A percentile compares a stretch with the other conserved stretches of the same genome.
Evolutionary conservation across 2,329 filamentous ascomycete genomes (phyloP).

Genomic region (Zopfia rhizophila): DNA sequence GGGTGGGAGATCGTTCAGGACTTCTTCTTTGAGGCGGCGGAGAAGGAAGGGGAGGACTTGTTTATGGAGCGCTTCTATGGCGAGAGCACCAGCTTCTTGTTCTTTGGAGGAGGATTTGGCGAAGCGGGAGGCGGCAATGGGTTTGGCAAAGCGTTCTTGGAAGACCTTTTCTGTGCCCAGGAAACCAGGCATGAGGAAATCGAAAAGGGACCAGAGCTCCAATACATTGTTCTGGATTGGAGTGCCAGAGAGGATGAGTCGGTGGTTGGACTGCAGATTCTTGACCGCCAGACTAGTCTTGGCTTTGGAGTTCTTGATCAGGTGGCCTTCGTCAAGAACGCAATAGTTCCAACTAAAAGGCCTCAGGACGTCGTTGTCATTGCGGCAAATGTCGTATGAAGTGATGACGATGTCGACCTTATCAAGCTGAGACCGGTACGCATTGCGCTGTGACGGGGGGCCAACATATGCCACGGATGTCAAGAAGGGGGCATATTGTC

Average conservation of each 20-base stretch:
- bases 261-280: constrained; percentile 87
- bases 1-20: constrained; percentile 92
- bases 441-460: constrained; percentile 80
- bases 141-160: constrained; percentile 92
- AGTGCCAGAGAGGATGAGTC: constrained; percentile 94
- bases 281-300: constrained; percentile 97
- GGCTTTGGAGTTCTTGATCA: constrained; percentile 98
- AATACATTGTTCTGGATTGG: constrained; percentile 98
- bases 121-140: constrained; percentile 92
- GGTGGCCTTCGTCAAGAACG: constrained; percentile 94
- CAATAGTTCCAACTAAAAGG: constrained; percentile 96
- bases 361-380: constrained; percentile 86
- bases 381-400: constrained; percentile 97
- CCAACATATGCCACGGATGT: constrained; percentile 91
- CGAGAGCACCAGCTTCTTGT: constrained; percentile 94
- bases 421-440: constrained; percentile 74
- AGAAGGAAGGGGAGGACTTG: constrained; percentile 97
- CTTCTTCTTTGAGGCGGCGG: constrained; percentile 95
- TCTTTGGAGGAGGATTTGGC: constrained; percentile 98
- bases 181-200: constrained; percentile 99
- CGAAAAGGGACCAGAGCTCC: constrained; percentile 96
- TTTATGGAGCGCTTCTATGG: constrained; percentile 98
- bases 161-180: constrained; percentile 97
- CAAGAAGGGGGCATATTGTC: constrained; percentile 94
- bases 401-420: constrained; percentile 94